Evolutionary conservation across 2,329 filamentous ascomycete species (phyloP).

Genomic region (Fusarium longipes): DNA sequence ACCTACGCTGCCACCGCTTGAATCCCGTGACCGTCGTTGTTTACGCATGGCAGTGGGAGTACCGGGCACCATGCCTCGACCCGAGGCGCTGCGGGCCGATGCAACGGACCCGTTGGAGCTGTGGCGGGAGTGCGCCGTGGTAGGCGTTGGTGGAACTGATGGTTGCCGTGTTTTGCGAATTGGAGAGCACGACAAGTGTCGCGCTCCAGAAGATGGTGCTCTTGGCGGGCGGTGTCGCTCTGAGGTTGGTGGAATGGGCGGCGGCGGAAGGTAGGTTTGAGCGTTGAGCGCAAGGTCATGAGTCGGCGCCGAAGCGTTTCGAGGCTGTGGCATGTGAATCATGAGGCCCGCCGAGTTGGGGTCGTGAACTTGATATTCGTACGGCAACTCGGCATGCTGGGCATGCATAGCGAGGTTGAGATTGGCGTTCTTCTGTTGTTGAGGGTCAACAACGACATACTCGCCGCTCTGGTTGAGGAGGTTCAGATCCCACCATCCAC

Average conservation of each 20-base stretch:
- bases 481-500: slow-evolving; percentile 50
- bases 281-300: slow-evolving; percentile 50
- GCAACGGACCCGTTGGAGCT: slow-evolving; percentile 54
- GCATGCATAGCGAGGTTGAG: slow-evolving; percentile 56
- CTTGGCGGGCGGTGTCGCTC: slow-evolving; percentile 61
- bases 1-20: slow-evolving; percentile 47
- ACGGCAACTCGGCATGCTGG: slow-evolving; percentile 55
- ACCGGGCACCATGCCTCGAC: slow-evolving; percentile 53
- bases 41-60: slow-evolving; percentile 56
- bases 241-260: slow-evolving; percentile 45
- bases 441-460: slow-evolving; percentile 41
- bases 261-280: slow-evolving; percentile 52
- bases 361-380: slow-evolving; percentile 53
- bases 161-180: slow-evolving; percentile 58
- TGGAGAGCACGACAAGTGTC: slow-evolving; percentile 57
- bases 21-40: slow-evolving; percentile 53
- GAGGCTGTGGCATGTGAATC: slow-evolving; percentile 66
- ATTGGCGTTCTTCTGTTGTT: slow-evolving; percentile 52
- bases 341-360: slow-evolving; percentile 57
- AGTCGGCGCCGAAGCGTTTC: slow-evolving; percentile 51
- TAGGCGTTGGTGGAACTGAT: slow-evolving; percentile 56
- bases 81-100: slow-evolving; percentile 52
- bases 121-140: slow-evolving; percentile 52
- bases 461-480: slow-evolving; percentile 47
- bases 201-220: slow-evolving; percentile 65